These are phyloP conservation scores for Pseudonitzschia multiseries DNA, from an alignment of 108 stramenopile genomes.

Conservation along the genomic window DNA sequence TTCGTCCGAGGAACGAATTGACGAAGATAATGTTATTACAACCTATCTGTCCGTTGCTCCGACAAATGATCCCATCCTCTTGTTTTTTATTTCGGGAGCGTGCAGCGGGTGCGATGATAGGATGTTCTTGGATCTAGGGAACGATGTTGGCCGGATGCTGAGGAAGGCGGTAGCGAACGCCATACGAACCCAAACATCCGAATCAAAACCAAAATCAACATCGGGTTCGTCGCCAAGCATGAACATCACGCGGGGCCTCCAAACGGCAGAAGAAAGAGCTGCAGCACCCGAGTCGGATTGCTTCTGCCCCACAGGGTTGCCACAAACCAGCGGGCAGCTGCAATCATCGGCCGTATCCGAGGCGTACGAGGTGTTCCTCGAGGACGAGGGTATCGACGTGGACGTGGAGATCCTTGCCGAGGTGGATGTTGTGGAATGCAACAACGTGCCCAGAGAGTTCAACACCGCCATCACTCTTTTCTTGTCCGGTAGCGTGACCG, in stretches of 20 bases:
- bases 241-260: no score
- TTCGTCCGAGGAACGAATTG: no score
- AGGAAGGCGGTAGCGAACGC: neutral
- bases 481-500: neutral
- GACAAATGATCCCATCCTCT: neutral
- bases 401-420: constrained; percentile 6
- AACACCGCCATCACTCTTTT: neutral
- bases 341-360: neutral
- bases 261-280: no score
- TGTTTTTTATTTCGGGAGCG: constrained; percentile 14
- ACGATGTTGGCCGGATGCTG: neutral
- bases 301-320: constrained; percentile 1
- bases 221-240: no score
- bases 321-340: neutral
- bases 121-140: neutral
- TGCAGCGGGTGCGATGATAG: constrained; percentile 18
- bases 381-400: neutral
- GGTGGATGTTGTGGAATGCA: constrained; percentile 15
- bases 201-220: no score
- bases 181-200: neutral
- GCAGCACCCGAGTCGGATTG: constrained; percentile 16
- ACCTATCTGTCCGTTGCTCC: neutral
- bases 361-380: neutral
- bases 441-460: neutral
- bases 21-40: neutral